Evolutionary conservation across 192 early-diverging fungal genomes (phyloP).

Genomic region (Kappamyces sp.): DNA sequence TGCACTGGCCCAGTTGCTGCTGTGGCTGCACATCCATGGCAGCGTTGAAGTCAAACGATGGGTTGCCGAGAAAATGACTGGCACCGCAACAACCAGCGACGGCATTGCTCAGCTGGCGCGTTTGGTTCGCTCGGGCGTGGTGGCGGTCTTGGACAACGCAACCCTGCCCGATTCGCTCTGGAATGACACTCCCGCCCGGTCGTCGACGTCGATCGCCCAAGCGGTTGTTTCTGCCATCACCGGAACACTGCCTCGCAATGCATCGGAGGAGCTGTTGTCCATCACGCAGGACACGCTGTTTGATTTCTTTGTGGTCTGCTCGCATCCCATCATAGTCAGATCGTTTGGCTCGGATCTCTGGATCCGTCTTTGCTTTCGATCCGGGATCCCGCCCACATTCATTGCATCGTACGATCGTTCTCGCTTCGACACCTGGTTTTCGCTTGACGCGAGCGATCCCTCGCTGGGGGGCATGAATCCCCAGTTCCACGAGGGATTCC

Average conservation of each 20-base stretch:
- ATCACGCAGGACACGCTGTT: slow-evolving; percentile 24
- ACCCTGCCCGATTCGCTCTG: too few species aligned
- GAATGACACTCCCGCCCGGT: too few species aligned
- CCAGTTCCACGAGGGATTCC: slow-evolving; percentile 38
- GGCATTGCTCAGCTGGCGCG: not conserved
- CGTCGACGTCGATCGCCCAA: too few species aligned
- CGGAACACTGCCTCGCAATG: too few species aligned
- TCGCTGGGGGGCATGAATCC: slow-evolving; percentile 29
- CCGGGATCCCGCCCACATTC: slow-evolving; percentile 62
- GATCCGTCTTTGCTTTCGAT: slow-evolving; percentile 76
- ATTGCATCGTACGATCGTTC: slow-evolving; percentile 28
- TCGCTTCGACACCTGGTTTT: slow-evolving; percentile 12
- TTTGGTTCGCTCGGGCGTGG: slow-evolving; percentile 23
- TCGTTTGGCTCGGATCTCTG: slow-evolving; percentile 68
- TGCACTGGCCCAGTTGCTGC: slow-evolving; percentile 46
- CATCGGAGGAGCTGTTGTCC: too few species aligned
- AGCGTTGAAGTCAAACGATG: slow-evolving; percentile 12
- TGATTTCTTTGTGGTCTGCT: slow-evolving; percentile 47
- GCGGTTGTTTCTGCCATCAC: too few species aligned
- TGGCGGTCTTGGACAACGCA: too few species aligned
- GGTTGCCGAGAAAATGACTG: not conserved
- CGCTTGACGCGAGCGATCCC: slow-evolving; percentile 4
- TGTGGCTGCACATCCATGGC: slow-evolving; percentile 49
- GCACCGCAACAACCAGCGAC: not conserved
- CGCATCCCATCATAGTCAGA: slow-evolving; percentile 30